phyloP scores from a whole-genome alignment of 805 yeast genomes.

The Zygotorulaspora chibaensis region DNA sequence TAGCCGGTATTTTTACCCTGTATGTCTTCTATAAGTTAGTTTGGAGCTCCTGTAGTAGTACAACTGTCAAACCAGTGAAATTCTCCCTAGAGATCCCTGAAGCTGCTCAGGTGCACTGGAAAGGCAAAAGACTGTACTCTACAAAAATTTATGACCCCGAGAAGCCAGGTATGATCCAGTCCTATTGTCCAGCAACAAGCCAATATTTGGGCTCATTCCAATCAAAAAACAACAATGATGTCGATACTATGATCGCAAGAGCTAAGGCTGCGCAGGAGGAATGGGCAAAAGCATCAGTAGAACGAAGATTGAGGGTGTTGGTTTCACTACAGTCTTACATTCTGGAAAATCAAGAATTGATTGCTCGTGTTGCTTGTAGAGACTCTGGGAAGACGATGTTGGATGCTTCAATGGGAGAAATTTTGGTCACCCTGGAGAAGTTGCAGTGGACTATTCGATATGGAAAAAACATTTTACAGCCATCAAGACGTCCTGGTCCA shows the following conservation, averaged over 20 bases:
- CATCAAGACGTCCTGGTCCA: slow-evolving; percentile 82
- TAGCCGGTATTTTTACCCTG: slow-evolving; percentile 17
- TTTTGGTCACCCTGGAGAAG: slow-evolving; percentile 91
- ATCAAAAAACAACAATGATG: slow-evolving; percentile 62
- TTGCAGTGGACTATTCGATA: slow-evolving; percentile 82
- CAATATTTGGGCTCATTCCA: slow-evolving; percentile 73
- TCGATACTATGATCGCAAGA: slow-evolving; percentile 55
- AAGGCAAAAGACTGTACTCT: slow-evolving; percentile 72
- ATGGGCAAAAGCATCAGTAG: slow-evolving; percentile 46
- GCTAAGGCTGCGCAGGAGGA: slow-evolving; percentile 35
- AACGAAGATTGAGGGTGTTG: slow-evolving; percentile 65
- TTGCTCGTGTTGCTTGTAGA: slow-evolving; percentile 90
- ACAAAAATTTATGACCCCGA: slow-evolving; percentile 53
- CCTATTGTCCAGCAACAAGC: slow-evolving; percentile 96
- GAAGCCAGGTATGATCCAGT: slow-evolving; percentile 67
- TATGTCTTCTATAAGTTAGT: slow-evolving; percentile 21
- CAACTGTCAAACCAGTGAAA: slow-evolving; percentile 15
- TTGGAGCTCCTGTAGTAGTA: slow-evolving; percentile 10
- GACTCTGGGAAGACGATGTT: slow-evolving; percentile 95
- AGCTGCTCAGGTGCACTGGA: slow-evolving; percentile 56
- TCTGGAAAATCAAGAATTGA: slow-evolving; percentile 73
- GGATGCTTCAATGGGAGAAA: slow-evolving; percentile 96
- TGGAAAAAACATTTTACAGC: slow-evolving; percentile 68
- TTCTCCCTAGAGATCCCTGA: slow-evolving; percentile 25
- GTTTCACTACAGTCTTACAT: slow-evolving; percentile 68